Evolutionary conservation across 495 filamentous ascomycete species (phyloP).

Genomic region (Tuber borchii): DNA sequence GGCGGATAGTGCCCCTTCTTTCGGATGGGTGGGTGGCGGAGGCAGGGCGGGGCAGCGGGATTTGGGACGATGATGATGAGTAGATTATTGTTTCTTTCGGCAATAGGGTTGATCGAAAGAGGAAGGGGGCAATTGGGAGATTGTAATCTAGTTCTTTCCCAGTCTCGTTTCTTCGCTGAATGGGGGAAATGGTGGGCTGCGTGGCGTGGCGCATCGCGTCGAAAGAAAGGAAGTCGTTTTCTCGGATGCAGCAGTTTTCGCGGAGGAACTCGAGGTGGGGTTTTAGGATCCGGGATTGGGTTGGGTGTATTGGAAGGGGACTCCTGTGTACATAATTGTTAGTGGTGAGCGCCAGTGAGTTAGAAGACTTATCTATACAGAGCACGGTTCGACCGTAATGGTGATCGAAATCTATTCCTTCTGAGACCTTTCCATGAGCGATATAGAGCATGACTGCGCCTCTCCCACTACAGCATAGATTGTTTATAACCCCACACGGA

Average conservation of each 20-base stretch:
- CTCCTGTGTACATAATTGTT: constrained; percentile 45
- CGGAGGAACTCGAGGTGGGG: constrained; percentile 91
- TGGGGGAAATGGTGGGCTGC: background rate
- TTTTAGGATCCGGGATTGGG: constrained; percentile 88
- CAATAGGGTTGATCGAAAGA: background rate
- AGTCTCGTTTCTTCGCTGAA: background rate
- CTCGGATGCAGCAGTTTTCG: constrained; percentile 92
- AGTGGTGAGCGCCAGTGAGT: background rate
- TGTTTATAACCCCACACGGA: too few relatives aligned
- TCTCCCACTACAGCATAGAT: constrained; percentile 93
- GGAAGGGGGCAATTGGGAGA: background rate
- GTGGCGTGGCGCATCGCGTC: constrained; percentile 99
- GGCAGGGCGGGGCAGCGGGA: too few relatives aligned
- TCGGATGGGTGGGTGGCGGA: too few relatives aligned
- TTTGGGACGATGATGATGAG: constrained; percentile 61
- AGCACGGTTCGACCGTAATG: constrained; percentile 96
- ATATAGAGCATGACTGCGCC: constrained; percentile 91
- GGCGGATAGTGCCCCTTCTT: too few relatives aligned
- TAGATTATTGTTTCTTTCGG: background rate
- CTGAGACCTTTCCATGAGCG: constrained; percentile 91
- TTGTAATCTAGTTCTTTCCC: background rate
- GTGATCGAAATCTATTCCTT: constrained; percentile 99
- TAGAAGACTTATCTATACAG: constrained; percentile 58
- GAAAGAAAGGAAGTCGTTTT: constrained; percentile 97
- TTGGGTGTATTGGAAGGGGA: constrained; percentile 94